Evolutionary conservation across 2,329 filamentous ascomycete genomes (phyloP).

Genomic region (Aspergillus chevalieri): DNA sequence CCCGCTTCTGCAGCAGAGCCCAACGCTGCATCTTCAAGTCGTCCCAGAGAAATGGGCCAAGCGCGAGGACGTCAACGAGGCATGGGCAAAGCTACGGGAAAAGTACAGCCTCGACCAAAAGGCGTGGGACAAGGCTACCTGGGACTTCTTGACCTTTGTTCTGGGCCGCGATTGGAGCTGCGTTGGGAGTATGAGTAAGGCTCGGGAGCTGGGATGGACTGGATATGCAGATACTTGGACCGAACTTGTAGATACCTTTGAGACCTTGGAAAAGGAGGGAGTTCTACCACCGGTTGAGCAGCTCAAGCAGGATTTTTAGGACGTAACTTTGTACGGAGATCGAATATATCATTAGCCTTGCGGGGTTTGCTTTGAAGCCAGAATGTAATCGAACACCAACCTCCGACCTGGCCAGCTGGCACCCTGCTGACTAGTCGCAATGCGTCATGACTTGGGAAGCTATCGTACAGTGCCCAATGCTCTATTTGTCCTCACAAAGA

Average conservation of each 20-base stretch:
- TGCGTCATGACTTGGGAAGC: too few species aligned
- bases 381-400: too few species aligned
- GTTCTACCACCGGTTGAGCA: conserved; percentile 16
- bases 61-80: conserved; percentile 30
- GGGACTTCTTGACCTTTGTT: conserved; percentile 40
- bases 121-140: conserved; percentile 42
- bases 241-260: conserved; percentile 31
- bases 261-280: conserved; percentile 19
- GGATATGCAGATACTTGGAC: conserved; percentile 38
- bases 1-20: background rate
- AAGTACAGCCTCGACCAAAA: conserved; percentile 32
- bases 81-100: conserved; percentile 32
- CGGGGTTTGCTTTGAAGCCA: too few species aligned
- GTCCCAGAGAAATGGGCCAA: conserved; percentile 39
- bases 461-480: too few species aligned
- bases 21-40: conserved; percentile 21
- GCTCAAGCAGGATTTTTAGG: conserved; percentile 7
- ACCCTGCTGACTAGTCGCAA: too few species aligned
- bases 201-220: conserved; percentile 40
- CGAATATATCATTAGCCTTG: too few species aligned
- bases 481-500: too few species aligned
- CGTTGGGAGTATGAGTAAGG: conserved; percentile 39
- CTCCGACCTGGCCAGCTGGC: too few species aligned
- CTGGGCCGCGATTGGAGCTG: conserved; percentile 32
- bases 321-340: too few species aligned